phyloP scores from a whole-genome alignment of 192 early-diverging fungal genomes.

The Lobosporangium transversale region DNA sequence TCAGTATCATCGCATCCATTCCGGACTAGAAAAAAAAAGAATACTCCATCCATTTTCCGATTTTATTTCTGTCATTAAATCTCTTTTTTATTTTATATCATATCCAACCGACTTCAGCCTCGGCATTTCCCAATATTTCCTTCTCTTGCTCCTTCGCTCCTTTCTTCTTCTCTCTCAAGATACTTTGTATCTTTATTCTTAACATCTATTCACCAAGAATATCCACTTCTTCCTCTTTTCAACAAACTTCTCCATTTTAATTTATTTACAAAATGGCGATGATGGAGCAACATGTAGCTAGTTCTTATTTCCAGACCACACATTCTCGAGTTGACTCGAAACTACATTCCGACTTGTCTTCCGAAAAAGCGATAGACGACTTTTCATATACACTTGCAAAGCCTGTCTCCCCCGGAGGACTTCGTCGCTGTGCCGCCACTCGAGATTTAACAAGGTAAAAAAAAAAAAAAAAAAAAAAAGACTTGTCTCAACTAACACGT shows the following conservation, averaged over 20 bases:
- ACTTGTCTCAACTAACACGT: neutral
- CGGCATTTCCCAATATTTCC: no score
- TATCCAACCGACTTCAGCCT: no score
- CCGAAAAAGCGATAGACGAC: slow-evolving; percentile 32
- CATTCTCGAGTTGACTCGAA: slow-evolving; percentile 46
- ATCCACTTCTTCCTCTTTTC: neutral
- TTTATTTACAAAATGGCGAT: slow-evolving; percentile 23
- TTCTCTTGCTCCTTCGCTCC: no score
- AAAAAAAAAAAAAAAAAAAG: neutral
- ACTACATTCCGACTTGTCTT: slow-evolving; percentile 34
- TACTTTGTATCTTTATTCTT: neutral
- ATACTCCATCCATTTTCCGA: no score
- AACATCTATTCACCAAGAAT: neutral
- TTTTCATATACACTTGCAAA: slow-evolving; percentile 12
- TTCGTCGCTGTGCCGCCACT: slow-evolving; percentile 47
- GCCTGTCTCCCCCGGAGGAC: slow-evolving; percentile 25
- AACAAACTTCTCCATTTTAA: neutral
- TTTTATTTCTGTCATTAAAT: no score
- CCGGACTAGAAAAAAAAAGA: no score
- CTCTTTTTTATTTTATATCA: no score
- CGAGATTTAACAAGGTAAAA: slow-evolving; percentile 45
- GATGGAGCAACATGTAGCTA: slow-evolving; percentile 29
- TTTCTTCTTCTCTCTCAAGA: neutral
- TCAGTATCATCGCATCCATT: no score
- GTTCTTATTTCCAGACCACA: slow-evolving; percentile 36